Conservation (phyloP, 129 eudicot genomes). For the Flaveria bidentis region DNA sequence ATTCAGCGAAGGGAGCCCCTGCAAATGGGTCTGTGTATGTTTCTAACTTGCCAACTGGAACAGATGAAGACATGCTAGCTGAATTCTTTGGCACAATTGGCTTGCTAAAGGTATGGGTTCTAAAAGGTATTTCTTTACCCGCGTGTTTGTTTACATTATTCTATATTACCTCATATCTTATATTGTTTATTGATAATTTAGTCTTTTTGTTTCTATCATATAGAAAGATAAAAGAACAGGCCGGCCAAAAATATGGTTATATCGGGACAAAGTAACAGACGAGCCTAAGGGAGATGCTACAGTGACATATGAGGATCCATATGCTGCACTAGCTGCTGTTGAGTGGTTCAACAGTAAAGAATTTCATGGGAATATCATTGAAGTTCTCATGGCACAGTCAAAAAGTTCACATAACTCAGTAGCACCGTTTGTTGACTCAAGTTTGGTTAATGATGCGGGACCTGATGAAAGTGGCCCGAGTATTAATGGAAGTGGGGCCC, state of each 20-base stretch:
- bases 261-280: constrained; percentile 75
- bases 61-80: constrained; percentile 88
- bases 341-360: constrained; percentile 97
- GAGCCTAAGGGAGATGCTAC: constrained; percentile 99
- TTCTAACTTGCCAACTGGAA: constrained; percentile 87
- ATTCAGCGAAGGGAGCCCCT: constrained; percentile 62
- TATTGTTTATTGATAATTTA: neutral
- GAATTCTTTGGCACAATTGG: constrained; percentile 90
- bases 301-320: constrained; percentile 95
- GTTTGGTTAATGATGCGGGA: constrained; percentile 35
- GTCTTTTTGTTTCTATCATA: constrained; percentile 15
- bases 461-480: constrained; percentile 47
- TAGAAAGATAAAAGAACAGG: constrained; percentile 94
- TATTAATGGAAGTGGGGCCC: constrained; percentile 52
- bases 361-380: constrained; percentile 73
- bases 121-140: constrained; percentile 34
- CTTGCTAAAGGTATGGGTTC: constrained; percentile 82
- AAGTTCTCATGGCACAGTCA: constrained; percentile 87
- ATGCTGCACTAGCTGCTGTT: constrained; percentile 98
- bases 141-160: neutral
- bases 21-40: constrained; percentile 86
- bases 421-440: constrained; percentile 46
- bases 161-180: neutral
- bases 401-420: constrained; percentile 44
- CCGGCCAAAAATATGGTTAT: constrained; percentile 86